Percentiles rank a stretch among this genome's conserved stretches.
Evolutionary conservation across 2,329 filamentous ascomycete species (phyloP).

Genomic region (Hirsutella rhossiliensis): DNA sequence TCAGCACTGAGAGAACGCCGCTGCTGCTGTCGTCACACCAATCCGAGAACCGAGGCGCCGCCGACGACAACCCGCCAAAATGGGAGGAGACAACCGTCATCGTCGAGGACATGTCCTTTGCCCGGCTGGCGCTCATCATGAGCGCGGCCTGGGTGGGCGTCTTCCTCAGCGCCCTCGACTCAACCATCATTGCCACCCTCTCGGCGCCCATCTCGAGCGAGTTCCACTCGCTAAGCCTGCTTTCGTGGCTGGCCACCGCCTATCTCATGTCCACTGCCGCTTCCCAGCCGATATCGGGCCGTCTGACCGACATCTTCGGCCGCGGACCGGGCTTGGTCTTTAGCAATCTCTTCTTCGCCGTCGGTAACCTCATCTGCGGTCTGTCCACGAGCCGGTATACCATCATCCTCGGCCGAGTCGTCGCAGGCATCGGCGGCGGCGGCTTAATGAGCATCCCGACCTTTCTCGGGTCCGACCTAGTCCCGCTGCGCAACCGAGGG

Average conservation of each 20-base stretch:
- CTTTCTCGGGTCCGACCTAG: slow-evolving; percentile 55
- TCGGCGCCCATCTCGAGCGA: slow-evolving; percentile 72
- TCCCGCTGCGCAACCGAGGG: slow-evolving; percentile 63
- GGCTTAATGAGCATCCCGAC: slow-evolving; percentile 66
- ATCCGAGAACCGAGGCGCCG: too few species aligned
- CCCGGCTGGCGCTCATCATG: slow-evolving; percentile 40
- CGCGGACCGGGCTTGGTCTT: slow-evolving; percentile 67
- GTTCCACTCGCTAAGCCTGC: slow-evolving; percentile 67
- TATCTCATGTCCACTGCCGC: slow-evolving; percentile 85
- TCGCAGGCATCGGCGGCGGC: slow-evolving; percentile 79
- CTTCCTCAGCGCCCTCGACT: slow-evolving; percentile 57
- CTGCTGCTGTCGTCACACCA: too few species aligned
- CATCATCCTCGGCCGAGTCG: slow-evolving; percentile 67
- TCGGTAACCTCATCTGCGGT: slow-evolving; percentile 73
- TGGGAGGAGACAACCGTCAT: slow-evolving; percentile 32
- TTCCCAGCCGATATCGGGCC: slow-evolving; percentile 73
- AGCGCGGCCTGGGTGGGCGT: slow-evolving; percentile 46
- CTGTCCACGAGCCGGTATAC: slow-evolving; percentile 50
- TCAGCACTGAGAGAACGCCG: too few species aligned
- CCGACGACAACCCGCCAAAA: too few species aligned
- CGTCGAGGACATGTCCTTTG: slow-evolving; percentile 34
- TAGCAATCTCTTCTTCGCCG: slow-evolving; percentile 68
- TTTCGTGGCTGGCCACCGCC: slow-evolving; percentile 80
- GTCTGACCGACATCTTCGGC: slow-evolving; percentile 80
- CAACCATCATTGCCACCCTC: slow-evolving; percentile 76